Conservation (phyloP, 1,284 basidiomycete species). For the Cutaneotrichosporon sp. region DNA sequence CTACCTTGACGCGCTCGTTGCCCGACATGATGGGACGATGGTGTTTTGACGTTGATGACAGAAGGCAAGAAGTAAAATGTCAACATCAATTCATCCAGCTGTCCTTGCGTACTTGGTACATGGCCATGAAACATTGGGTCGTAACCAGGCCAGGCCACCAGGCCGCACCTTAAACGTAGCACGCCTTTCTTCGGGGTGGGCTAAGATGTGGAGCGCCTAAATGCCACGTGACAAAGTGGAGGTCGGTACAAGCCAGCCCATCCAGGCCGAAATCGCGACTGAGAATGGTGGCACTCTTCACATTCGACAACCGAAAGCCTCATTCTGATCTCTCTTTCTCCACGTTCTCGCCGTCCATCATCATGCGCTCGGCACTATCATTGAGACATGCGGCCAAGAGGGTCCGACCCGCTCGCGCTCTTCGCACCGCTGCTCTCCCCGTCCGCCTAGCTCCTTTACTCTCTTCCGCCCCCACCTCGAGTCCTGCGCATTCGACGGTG, state of each 20-base stretch:
- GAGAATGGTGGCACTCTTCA: too few species aligned
- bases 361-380: neutral
- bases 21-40: constrained; percentile 18
- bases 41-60: neutral
- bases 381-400: neutral
- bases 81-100: neutral
- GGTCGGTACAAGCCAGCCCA: too few species aligned
- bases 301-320: too few species aligned
- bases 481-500: neutral
- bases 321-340: neutral
- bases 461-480: neutral
- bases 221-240: neutral
- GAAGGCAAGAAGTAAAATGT: constrained; percentile 1
- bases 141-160: too few species aligned
- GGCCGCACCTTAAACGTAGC: too few species aligned
- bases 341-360: neutral
- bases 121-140: too few species aligned
- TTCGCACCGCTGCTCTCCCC: neutral
- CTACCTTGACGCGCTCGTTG: constrained; percentile 32
- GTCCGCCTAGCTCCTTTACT: neutral
- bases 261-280: too few species aligned
- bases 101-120: too few species aligned
- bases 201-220: too few species aligned
- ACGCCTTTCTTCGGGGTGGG: too few species aligned
- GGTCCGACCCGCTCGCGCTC: neutral